Evolutionary conservation across 2,329 filamentous ascomycete species (phyloP), one percentile per base, ranked within the genome.

Genomic region (Xylariaceae sp.): DNA sequence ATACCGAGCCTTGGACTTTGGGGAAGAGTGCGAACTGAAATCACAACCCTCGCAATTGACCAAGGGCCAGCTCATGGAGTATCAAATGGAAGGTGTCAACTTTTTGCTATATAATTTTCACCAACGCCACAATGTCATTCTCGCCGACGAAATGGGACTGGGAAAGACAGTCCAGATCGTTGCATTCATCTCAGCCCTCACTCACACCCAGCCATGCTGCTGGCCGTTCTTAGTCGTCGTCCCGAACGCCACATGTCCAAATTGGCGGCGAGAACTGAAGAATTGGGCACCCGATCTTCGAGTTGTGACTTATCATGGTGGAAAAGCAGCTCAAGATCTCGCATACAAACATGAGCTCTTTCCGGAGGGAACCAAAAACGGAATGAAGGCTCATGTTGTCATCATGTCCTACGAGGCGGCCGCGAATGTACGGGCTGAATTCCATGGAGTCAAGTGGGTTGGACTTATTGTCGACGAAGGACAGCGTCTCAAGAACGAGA

Each of bases 101-200:
- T 99, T 94, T 92, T 81, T 99, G 2, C 86, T 96, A 53, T 92
- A 89, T 68, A 94, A 94, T 66, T 97, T 90, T 77, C 88, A 91
- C 63, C 78, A 82, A 46, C 79, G 86, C 60, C 86, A 89, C 65
- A 97, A 94, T 63, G 88, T 91, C 28, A 93, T 97, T 53, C 80
- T 97, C 6, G 94, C 94, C 0, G 94, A 99, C 66, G 94, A 99
- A 67, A 99, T 99, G 94, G 94, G 94, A 39, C 81, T 99, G 2
- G 94, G 94, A 31, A 99, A 99, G 74, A 99, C 94, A 0, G 90
- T 99, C 31, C 94, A 99, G 67, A 85, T 97, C 47, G 88, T 97
- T 54, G 83, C 86, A 2, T 82, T 96, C 56, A 80, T 97, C 54
- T 84, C 89, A 1, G 85, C 87, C 1, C 72, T 97, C 36, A 78